phyloP scores from a whole-genome alignment of 1,139 yeast genomes.

The Kurtzmaniella quercitrusa region DNA sequence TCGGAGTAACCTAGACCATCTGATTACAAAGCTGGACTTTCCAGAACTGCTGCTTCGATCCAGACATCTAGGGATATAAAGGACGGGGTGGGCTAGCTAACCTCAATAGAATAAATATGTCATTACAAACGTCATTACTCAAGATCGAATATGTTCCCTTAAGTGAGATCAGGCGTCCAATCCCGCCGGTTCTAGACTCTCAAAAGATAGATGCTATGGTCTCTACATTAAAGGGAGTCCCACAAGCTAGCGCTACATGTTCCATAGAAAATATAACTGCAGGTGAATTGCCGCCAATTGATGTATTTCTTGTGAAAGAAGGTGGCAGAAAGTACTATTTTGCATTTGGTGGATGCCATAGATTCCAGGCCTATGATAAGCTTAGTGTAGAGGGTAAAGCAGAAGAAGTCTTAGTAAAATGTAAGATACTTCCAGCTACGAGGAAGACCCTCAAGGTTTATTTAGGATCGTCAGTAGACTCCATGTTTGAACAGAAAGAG shows the following conservation, averaged over 20 bases:
- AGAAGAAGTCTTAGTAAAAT: conserved; percentile 51
- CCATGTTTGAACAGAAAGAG: conserved; percentile 33
- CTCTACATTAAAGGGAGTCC: conserved; percentile 61
- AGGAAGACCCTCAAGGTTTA: conserved; percentile 56
- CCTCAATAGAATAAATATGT: conserved; percentile 20
- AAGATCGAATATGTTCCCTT: conserved; percentile 60
- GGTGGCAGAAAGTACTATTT: conserved; percentile 60
- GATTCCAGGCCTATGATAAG: conserved; percentile 73
- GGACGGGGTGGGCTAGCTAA: background rate
- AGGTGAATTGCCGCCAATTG: conserved; percentile 74
- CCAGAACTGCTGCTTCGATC: background rate
- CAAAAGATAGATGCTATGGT: conserved; percentile 76
- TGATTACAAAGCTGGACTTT: background rate
- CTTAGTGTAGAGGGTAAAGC: conserved; percentile 15
- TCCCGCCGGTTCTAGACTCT: conserved; percentile 74
- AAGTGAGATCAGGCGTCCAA: conserved; percentile 66
- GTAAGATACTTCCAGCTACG: conserved; percentile 66
- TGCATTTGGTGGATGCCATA: conserved; percentile 80
- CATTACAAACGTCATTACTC: conserved; percentile 32
- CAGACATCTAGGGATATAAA: conserved; percentile 1
- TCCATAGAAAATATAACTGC: conserved; percentile 48
- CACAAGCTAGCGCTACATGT: conserved; percentile 64
- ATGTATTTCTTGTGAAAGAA: conserved; percentile 64
- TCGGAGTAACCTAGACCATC: background rate
- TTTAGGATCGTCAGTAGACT: conserved; percentile 62